Conservation (phyloP, 228 moss, liverwort and hornwort genomes). For the Sphagnum magellanicum region DNA sequence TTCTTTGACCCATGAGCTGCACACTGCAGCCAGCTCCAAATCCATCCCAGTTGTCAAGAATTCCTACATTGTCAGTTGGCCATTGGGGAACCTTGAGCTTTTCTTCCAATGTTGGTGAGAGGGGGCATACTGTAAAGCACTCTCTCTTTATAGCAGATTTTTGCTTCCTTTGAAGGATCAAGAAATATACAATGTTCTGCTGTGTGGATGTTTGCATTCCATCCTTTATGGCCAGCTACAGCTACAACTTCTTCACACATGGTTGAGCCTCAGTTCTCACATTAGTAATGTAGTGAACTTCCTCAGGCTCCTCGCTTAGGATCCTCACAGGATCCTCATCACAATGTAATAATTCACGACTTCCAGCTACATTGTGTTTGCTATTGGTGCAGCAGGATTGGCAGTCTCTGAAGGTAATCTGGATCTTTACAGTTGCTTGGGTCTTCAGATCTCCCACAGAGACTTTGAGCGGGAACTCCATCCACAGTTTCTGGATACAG, state of each 20-base stretch:
- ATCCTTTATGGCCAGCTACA: slow-evolving; percentile 9
- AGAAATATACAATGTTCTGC: slow-evolving; percentile 36
- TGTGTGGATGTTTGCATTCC: slow-evolving; percentile 54
- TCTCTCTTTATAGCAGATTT: slow-evolving; percentile 52
- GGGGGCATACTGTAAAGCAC: slow-evolving; percentile 52
- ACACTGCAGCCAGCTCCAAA: slow-evolving; percentile 54
- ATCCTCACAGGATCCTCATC: too few relatives aligned
- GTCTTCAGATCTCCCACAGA: too few relatives aligned
- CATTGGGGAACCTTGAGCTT: slow-evolving; percentile 6
- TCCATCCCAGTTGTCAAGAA: slow-evolving; percentile 51
- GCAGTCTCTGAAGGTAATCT: too few relatives aligned
- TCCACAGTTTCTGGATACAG: too few relatives aligned
- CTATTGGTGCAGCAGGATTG: too few relatives aligned
- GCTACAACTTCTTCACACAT: neutral
- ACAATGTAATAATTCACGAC: too few relatives aligned
- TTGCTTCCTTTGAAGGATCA: slow-evolving; percentile 31
- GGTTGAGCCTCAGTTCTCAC: slow-evolving; percentile 31
- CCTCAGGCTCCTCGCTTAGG: too few relatives aligned
- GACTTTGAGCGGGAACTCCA: too few relatives aligned
- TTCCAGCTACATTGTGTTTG: too few relatives aligned
- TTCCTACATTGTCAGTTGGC: slow-evolving; percentile 24
- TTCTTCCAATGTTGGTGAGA: slow-evolving; percentile 45
- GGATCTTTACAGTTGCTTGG: too few relatives aligned
- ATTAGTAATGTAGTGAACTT: too few relatives aligned
- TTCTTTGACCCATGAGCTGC: slow-evolving; percentile 29